Percentiles rank a stretch among this genome's conserved stretches.
Evolutionary conservation across 2,329 filamentous ascomycete genomes (phyloP).

Genomic region (Tolypocladium album): DNA sequence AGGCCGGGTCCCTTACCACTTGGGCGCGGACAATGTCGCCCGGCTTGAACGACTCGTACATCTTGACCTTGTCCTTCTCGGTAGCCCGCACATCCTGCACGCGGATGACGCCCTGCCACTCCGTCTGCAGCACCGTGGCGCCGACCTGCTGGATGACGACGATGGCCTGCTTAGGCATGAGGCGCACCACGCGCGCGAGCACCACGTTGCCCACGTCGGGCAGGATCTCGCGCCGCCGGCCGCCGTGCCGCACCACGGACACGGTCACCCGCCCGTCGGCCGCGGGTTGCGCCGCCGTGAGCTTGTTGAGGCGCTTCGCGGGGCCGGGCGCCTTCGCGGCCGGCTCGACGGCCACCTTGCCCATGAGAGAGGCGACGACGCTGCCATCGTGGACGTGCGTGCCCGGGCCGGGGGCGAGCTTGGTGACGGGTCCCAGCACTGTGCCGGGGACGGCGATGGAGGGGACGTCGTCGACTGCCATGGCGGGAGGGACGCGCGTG

Average conservation of each 20-base stretch:
- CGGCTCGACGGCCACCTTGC: conserved; percentile 49
- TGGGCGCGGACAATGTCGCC: conserved; percentile 83
- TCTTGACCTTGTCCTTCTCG: conserved; percentile 89
- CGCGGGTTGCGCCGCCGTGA: conserved; percentile 29
- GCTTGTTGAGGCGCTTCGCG: conserved; percentile 49
- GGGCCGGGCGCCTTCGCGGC: conserved; percentile 36
- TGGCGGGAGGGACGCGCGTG: conserved; percentile 5
- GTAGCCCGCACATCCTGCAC: conserved; percentile 88
- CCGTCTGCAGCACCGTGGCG: conserved; percentile 59
- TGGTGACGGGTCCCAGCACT: conserved; percentile 55
- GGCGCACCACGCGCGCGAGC: conserved; percentile 74
- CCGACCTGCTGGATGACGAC: conserved; percentile 80
- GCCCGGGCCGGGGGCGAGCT: conserved; percentile 66
- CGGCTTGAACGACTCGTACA: conserved; percentile 83
- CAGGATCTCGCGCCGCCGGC: conserved; percentile 55
- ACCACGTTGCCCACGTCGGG: conserved; percentile 74
- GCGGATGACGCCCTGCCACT: conserved; percentile 77
- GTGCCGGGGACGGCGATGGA: conserved; percentile 71
- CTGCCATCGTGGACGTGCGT: conserved; percentile 70
- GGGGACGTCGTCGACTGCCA: conserved; percentile 27
- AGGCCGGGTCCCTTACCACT: conserved; percentile 42
- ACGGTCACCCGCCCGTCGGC: conserved; percentile 38
- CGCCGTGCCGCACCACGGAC: conserved; percentile 39
- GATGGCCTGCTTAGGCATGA: conserved; percentile 75
- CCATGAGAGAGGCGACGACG: conserved; percentile 75